phyloP scores from a whole-genome alignment of 176 grass and related monocot genomes.

The Areca catechu region DNA sequence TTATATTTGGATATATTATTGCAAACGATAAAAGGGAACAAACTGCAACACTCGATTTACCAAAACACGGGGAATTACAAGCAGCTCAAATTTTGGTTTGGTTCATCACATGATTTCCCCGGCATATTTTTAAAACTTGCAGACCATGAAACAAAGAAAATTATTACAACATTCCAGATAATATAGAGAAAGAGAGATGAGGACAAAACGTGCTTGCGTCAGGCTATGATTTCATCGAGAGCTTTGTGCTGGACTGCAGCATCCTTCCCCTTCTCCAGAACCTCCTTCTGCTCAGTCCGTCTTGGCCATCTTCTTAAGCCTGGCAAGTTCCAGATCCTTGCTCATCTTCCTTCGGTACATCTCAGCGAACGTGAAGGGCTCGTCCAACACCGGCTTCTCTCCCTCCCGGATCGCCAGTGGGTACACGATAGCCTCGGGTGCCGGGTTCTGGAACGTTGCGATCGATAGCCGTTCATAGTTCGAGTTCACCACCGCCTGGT shows the following conservation, averaged over 20 bases:
- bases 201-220: background rate
- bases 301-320: conserved; percentile 71
- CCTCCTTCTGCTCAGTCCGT: conserved; percentile 16
- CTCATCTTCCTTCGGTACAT: conserved; percentile 91
- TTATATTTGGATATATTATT: too few species aligned
- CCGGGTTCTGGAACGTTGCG: conserved; percentile 90
- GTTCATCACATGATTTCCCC: too few species aligned
- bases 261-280: conserved; percentile 17
- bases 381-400: conserved; percentile 55
- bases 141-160: too few species aligned
- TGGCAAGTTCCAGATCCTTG: conserved; percentile 53
- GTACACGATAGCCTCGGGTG: conserved; percentile 62
- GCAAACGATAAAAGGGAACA: too few species aligned
- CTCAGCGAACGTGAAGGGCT: conserved; percentile 76
- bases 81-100: too few species aligned
- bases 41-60: too few species aligned
- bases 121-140: too few species aligned
- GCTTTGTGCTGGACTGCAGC: conserved; percentile 19
- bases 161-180: too few species aligned
- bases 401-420: conserved; percentile 69
- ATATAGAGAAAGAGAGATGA: too few species aligned
- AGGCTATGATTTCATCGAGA: conserved; percentile 55
- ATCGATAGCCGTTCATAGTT: conserved; percentile 61
- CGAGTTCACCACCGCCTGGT: conserved; percentile 89
- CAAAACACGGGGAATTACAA: too few species aligned